phyloP scores from a whole-genome alignment of 306 rosid species.

The Sicyos baderoa region DNA sequence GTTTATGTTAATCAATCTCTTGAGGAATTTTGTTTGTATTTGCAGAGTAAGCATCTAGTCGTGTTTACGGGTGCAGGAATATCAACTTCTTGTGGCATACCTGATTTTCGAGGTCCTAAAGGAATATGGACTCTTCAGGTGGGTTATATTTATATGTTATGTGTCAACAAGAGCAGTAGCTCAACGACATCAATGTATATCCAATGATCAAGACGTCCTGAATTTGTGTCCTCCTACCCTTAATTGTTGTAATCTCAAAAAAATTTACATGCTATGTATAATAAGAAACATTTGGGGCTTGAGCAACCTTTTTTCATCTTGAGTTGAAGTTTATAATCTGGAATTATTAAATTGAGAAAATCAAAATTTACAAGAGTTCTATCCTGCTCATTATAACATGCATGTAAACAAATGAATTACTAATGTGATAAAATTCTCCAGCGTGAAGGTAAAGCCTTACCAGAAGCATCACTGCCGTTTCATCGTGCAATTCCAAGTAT shows the following conservation, averaged over 20 bases:
- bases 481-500: slow-evolving; percentile 90
- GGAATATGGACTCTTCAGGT: slow-evolving; percentile 99
- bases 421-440: slow-evolving; percentile 20
- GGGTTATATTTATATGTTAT: slow-evolving; percentile 12
- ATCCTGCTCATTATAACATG: not conserved
- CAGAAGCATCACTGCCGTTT: slow-evolving; percentile 93
- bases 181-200: too few relatives aligned
- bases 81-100: slow-evolving; percentile 96
- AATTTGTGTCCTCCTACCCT: too few relatives aligned
- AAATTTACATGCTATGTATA: not conserved
- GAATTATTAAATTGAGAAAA: not conserved
- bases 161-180: too few relatives aligned
- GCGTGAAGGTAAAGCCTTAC: slow-evolving; percentile 98
- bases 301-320: slow-evolving; percentile 5
- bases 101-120: slow-evolving; percentile 96
- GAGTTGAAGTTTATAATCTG: not conserved
- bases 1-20: slow-evolving; percentile 16
- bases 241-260: too few relatives aligned
- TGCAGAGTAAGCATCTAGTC: slow-evolving; percentile 97
- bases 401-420: not conserved
- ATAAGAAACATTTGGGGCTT: not conserved
- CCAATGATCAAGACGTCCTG: too few relatives aligned
- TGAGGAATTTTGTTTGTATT: slow-evolving; percentile 26
- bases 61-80: slow-evolving; percentile 99
- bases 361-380: slow-evolving; percentile 5